Evolutionary conservation across 768 basidiomycete species (phyloP), one percentile per base, ranked within the genome.

Genomic region (Lentinula boryana): DNA sequence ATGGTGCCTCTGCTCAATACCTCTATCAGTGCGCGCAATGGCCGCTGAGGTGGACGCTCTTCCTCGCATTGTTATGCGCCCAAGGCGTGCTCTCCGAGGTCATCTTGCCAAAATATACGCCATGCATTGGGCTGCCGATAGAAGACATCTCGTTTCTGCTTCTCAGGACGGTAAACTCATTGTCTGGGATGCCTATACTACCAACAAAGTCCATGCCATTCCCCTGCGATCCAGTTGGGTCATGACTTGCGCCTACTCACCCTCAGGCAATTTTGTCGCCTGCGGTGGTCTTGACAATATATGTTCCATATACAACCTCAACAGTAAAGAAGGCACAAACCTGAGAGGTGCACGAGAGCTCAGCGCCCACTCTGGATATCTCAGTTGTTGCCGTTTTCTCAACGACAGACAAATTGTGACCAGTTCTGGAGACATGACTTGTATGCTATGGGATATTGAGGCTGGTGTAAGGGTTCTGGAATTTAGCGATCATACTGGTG

Each of bases 111-210:
- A 99, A 82, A 98, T 99, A 70, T 99, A 99, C 74, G 96, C 96
- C 52, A 97, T 99, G 92, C 97, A 99, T 75, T 99, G 97, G 97
- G 91, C 96, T 36, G 87, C 91, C 56, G 96, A 99, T 80, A 86
- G 94, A 69, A 84, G 97, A 68, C 96, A 99, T 79, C 86, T 99
- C 63, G 96, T 99, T 38, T 98, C 97, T 15, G 96, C 96, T n/a
- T 98, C 96, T 2, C 96, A 99, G 73, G 96, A 99, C 71, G 96
- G 96, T 57, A 99, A 99, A 75, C 85, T 99, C 62, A 98, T 99
- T 71, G 96, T 99, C 58, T 99, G 96, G 96, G 96, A 99, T 75
- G 96, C 96, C 55, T 98, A 98, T 76, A 98, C 96, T n/a, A 97
- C 95, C 61, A 99, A 99, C 84, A 99, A 99, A 80, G 96, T 99